These are phyloP conservation scores for Apium graveolens DNA, from an alignment of 129 eudicot species.

Conservation along the genomic window DNA sequence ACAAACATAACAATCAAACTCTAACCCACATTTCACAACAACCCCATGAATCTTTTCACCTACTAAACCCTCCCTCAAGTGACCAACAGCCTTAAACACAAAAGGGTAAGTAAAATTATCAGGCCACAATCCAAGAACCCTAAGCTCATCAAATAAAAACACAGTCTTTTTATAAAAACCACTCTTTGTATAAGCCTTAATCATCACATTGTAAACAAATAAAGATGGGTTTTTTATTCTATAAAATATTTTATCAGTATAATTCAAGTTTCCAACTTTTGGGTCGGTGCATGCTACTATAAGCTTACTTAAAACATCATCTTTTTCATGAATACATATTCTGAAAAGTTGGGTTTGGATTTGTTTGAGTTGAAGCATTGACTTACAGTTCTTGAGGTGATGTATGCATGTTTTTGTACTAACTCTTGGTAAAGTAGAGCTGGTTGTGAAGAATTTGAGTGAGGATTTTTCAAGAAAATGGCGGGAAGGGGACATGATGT, in stretches of 20 bases:
- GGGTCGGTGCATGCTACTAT: slow-evolving; percentile 7
- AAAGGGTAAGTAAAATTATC: slow-evolving; percentile 25
- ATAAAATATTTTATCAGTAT: not conserved
- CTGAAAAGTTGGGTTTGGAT: slow-evolving; percentile 9
- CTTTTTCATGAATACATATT: slow-evolving; percentile 6
- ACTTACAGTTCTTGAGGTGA: slow-evolving; percentile 10
- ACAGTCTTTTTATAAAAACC: not conserved
- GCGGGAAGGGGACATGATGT: not conserved
- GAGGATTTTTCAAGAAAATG: not conserved
- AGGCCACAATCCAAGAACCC: slow-evolving; percentile 1
- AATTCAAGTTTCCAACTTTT: not conserved
- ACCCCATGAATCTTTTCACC: slow-evolving; percentile 65
- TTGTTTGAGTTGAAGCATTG: not conserved
- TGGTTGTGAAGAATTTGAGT: not conserved
- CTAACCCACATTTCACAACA: slow-evolving; percentile 48
- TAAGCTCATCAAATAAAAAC: slow-evolving; percentile 4
- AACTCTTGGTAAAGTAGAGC: not conserved
- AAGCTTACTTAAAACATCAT: slow-evolving; percentile 1
- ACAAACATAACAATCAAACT: slow-evolving; percentile 52
- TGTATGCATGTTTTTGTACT: slow-evolving; percentile 2
- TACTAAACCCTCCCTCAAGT: slow-evolving; percentile 17
- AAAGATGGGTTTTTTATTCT: not conserved
- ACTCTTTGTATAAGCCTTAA: not conserved
- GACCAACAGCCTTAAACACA: slow-evolving; percentile 50
- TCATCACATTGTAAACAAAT: slow-evolving; percentile 8